Base-by-base conservation (phyloP, 148 eudicot genomes). In the Silene uniflora region DNA sequence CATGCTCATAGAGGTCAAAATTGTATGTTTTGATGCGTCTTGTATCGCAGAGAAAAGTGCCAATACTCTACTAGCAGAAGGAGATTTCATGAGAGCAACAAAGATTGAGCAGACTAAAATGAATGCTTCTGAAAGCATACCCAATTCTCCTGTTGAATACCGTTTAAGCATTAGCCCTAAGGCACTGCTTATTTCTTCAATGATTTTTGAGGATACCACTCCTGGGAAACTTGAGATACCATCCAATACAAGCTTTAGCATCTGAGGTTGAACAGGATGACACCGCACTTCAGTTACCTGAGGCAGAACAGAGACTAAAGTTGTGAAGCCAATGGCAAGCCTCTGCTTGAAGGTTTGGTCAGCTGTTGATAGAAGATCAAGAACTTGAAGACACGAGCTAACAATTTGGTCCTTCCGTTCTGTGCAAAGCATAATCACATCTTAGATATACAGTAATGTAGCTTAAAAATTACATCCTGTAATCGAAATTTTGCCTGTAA, bases 41-140 rank as follows among this genome's bases (percentile, higher is more conserved):
- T 81, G 85, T 67, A 91, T 72, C 65, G 83, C 78, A 55, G 75
- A 24, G 69, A 82, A 62, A 73, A 92, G 77, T 76, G 76, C 82
- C 62, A 80, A 81, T 81, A 84, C 81, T 74, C 87, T 88, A 42
- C 67, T 81, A 72, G 89, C 88, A 64, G 89, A 83, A 62, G 98
- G 86, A 75, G 84, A 87, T 80, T 91, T 90, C 87, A 91, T 80
- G 63, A 92, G 82, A 75, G 89, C 84, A 60, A 92, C 96, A 80
- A 92, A 80, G 61, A 86, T 79, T 54, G 92, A 87, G 79, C 97
- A 92, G 77, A 87, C 84, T 76, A 82, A 42, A 69, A 62, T 84
- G 78, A 95, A 95, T 69, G 92, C 85, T 77, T 92, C 99, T 76
- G 93, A 83, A 75, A 85, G 88, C 89, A 95, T 92, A 78, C 91